These are phyloP conservation scores for Cryptococcus sp. DNA, from an alignment of 1,284 basidiomycete species.

Conservation along the genomic window DNA sequence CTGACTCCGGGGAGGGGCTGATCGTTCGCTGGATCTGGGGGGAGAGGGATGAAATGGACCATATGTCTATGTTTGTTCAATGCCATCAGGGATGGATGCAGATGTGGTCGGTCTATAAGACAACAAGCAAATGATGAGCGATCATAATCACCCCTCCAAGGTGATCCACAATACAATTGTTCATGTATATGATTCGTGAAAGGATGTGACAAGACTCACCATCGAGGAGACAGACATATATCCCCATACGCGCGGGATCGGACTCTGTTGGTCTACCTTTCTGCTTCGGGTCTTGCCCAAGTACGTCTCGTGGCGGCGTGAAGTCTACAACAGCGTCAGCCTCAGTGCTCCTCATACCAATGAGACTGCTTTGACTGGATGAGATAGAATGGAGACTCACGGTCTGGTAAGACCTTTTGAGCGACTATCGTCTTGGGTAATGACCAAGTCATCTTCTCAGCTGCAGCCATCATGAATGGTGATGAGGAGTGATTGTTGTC, in stretches of 20 bases:
- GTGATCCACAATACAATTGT: too few species aligned
- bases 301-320: too few species aligned
- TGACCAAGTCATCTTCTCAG: slow-evolving; percentile 2
- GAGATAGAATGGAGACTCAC: slow-evolving; percentile 12
- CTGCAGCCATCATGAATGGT: too few species aligned
- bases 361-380: too few species aligned
- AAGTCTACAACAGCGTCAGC: too few species aligned
- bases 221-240: slow-evolving; percentile 35
- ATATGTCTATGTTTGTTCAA: slow-evolving; percentile 30
- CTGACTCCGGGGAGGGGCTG: slow-evolving; percentile 6
- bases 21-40: slow-evolving; percentile 21
- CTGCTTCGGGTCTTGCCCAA: neutral
- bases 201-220: slow-evolving; percentile 13
- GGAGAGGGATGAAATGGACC: slow-evolving; percentile 26
- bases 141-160: neutral
- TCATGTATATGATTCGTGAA: too few species aligned
- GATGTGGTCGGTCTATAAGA: slow-evolving; percentile 28
- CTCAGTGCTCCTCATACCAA: too few species aligned
- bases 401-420: slow-evolving; percentile 24
- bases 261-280: slow-evolving; percentile 19
- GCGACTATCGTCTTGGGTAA: slow-evolving; percentile 10
- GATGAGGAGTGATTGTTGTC: too few species aligned
- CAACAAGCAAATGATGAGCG: neutral
- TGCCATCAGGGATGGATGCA: slow-evolving; percentile 27
- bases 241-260: slow-evolving; percentile 35